phyloP scores from a whole-genome alignment of 768 basidiomycete species.

The Russula vinacea region DNA sequence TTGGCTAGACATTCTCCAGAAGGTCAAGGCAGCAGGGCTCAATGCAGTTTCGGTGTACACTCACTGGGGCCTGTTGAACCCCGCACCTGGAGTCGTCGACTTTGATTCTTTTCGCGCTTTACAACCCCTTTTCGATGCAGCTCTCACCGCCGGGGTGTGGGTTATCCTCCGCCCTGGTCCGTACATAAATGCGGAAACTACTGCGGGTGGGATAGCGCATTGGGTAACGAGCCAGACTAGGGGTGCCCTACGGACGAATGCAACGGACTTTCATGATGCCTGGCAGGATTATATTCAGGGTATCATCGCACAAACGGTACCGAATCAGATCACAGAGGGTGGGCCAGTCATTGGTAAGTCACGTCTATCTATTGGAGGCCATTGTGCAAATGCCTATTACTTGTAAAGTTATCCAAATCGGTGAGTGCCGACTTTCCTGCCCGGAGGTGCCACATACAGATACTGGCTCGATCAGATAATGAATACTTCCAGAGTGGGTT shows the following conservation, averaged over 20 bases:
- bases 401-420: constrained; percentile 52
- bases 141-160: constrained; percentile 70
- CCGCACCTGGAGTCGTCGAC: constrained; percentile 68
- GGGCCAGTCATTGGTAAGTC: constrained; percentile 70
- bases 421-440: constrained; percentile 35
- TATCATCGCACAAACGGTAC: constrained; percentile 56
- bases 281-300: constrained; percentile 72
- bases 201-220: constrained; percentile 67
- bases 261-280: constrained; percentile 61
- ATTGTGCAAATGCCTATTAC: background rate
- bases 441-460: background rate
- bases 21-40: constrained; percentile 74
- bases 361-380: background rate
- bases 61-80: constrained; percentile 77
- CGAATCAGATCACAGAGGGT: constrained; percentile 66
- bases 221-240: constrained; percentile 71
- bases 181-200: constrained; percentile 78
- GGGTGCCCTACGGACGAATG: constrained; percentile 69
- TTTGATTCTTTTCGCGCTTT: constrained; percentile 68
- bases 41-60: constrained; percentile 77
- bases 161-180: constrained; percentile 74
- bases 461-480: constrained; percentile 52
- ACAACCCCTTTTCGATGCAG: constrained; percentile 70
- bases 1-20: constrained; percentile 82
- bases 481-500: constrained; percentile 59